Conservation (phyloP, 2,329 filamentous ascomycete species). For the Fusarium marasasianum region DNA sequence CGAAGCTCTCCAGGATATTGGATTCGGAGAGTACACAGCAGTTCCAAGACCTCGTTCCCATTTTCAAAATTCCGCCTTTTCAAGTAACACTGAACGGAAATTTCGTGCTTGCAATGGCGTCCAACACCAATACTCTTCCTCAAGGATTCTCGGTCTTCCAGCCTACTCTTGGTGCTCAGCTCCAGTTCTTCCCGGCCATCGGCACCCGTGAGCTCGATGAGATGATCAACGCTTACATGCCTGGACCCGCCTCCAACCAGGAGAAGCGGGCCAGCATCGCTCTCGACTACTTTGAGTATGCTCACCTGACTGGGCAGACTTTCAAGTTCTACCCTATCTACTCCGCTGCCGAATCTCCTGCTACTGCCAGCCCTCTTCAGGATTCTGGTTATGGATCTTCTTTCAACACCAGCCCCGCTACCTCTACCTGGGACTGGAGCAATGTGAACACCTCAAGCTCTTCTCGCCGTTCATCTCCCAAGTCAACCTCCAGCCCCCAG, state of each 20-base stretch:
- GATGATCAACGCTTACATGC: conserved; percentile 66
- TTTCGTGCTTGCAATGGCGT: conserved; percentile 39
- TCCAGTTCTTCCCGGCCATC: conserved; percentile 74
- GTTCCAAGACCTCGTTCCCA: not conserved
- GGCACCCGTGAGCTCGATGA: conserved; percentile 68
- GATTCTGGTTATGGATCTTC: conserved; percentile 59
- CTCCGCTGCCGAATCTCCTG: conserved; percentile 54
- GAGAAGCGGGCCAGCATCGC: conserved; percentile 68
- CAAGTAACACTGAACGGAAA: conserved; percentile 12
- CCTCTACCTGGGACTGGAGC: conserved; percentile 60
- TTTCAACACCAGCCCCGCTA: conserved; percentile 60
- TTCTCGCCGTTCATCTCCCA: conserved; percentile 44
- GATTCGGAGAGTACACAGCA: conserved; percentile 17
- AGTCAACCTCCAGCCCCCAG: conserved; percentile 44
- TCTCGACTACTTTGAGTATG: conserved; percentile 67
- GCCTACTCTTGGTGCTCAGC: conserved; percentile 62
- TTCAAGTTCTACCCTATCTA: conserved; percentile 70
- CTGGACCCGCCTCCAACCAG: conserved; percentile 61
- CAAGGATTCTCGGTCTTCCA: conserved; percentile 70
- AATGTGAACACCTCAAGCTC: conserved; percentile 46
- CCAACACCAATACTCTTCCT: conserved; percentile 41
- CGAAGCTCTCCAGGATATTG: not conserved
- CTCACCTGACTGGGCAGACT: conserved; percentile 62
- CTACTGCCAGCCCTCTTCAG: conserved; percentile 51
- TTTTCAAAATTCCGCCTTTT: conserved; percentile 17